Base-by-base conservation (phyloP, 78 protist species). In the Chrysochromulina tobinii region DNA sequence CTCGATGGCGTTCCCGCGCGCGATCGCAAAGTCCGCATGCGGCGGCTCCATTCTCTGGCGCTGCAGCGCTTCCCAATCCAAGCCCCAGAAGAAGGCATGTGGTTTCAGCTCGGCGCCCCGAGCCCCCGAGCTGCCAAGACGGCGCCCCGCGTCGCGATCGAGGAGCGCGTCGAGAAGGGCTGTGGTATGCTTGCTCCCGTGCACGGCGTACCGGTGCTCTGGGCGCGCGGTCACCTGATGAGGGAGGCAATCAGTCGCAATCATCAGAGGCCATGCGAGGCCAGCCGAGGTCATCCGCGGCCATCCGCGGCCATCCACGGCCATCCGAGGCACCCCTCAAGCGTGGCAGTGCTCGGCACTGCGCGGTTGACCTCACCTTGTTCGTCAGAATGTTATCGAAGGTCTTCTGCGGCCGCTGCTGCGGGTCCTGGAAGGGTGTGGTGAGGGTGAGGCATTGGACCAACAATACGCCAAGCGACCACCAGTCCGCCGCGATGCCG, bases 381-480 rank as follows among this genome's bases (percentile, higher is more conserved):
- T 50, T 12, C 21, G 23, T 2, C n/a, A 75, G 38, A 23, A 75
- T 12, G 83, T 75, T 75, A 11, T 4, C 4, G 83, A 75, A 50
- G 20, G 83, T 75, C 58, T 50, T 3, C 79, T 69, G 83, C 58
- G 83, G 38, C 27, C 83, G 58, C 58, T 18, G 38, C 17, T 75
- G 25, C 25, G 79, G 79, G 79, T 69, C 83, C 27, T 6, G 25
- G 57, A 75, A 75, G 57, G 83, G 83, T 23, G 83, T 75, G 38
- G 54, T 8, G 27, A 50, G 11, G 18, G 64, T 53, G 9, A 83
- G 86, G 21, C 53, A 23, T 27, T 55, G 51, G 54, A 1, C 54
- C 17, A 90, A 0, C n/a, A 90, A 4, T 21, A 61, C 17, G 61
- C 92, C 92, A 17, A 54, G 53, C 61, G 88, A 17, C 92, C 92